These are phyloP conservation scores for Cercospora zeae-maydis DNA, from an alignment of 2,329 filamentous ascomycete species.

Conservation along the genomic window DNA sequence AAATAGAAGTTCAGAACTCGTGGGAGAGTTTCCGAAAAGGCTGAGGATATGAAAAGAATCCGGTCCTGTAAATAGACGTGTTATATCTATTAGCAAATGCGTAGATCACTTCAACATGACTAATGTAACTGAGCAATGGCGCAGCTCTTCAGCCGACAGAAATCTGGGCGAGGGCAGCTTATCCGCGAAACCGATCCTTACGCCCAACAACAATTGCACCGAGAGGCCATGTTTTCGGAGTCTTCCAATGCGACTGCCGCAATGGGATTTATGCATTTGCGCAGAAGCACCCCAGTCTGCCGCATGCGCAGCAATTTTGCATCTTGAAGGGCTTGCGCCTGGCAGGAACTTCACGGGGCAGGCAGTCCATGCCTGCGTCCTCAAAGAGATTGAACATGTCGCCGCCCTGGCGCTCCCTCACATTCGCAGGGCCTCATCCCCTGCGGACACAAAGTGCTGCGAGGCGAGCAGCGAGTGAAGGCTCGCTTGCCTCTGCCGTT, in stretches of 20 bases:
- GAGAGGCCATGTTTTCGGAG: neutral
- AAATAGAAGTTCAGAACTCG: neutral
- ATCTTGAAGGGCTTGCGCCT: neutral
- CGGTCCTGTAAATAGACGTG: neutral
- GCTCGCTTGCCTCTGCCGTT: neutral
- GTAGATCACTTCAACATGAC: neutral
- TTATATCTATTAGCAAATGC: neutral
- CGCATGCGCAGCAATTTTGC: neutral
- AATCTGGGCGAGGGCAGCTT: neutral
- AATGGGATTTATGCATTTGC: neutral
- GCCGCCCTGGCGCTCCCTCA: neutral
- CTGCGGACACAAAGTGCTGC: neutral
- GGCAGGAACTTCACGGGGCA: neutral
- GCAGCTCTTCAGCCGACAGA: neutral
- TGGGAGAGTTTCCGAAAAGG: neutral
- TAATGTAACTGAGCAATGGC: neutral
- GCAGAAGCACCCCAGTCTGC: neutral
- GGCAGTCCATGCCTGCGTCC: neutral
- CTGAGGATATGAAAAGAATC: neutral
- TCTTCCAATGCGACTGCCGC: neutral
- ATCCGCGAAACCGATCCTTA: neutral
- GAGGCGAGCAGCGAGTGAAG: neutral
- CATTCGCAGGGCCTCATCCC: neutral
- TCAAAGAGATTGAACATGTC: neutral
- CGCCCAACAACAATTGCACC: neutral